Conservation (phyloP, 179 eudicot species). For the Silene coronaria region DNA sequence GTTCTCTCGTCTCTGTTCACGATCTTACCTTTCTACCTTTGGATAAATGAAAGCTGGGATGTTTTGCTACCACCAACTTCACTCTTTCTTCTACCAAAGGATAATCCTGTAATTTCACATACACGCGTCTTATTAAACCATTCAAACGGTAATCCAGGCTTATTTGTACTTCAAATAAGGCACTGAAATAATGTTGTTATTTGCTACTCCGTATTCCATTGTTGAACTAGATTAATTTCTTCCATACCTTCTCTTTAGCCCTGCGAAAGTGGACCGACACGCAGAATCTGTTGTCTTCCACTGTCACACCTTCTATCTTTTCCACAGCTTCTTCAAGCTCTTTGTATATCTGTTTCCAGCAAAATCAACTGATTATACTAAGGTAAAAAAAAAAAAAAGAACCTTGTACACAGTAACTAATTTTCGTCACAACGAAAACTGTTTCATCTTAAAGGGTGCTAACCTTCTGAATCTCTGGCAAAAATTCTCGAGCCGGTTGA, state of each 20-base stretch:
- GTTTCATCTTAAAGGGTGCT: neutral
- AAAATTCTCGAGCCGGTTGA: slow-evolving; percentile 84
- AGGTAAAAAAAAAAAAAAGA: neutral
- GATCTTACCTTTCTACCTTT: slow-evolving; percentile 49
- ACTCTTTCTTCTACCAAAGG: slow-evolving; percentile 44
- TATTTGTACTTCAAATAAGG: too few relatives aligned
- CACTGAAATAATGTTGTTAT: too few relatives aligned
- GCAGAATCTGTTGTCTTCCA: slow-evolving; percentile 86
- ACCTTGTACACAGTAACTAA: neutral
- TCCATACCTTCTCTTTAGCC: slow-evolving; percentile 51
- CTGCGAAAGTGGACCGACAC: slow-evolving; percentile 78
- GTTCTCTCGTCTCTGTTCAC: neutral
- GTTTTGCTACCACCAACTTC: slow-evolving; percentile 32
- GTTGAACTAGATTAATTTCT: neutral
- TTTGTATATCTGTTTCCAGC: slow-evolving; percentile 41
- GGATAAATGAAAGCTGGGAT: slow-evolving; percentile 49
- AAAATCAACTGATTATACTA: neutral
- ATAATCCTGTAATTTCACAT: slow-evolving; percentile 48
- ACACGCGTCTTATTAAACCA: neutral
- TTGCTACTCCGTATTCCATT: too few relatives aligned
- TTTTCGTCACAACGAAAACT: neutral
- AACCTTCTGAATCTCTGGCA: slow-evolving; percentile 72
- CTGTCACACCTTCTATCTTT: slow-evolving; percentile 44
- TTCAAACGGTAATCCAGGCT: neutral
- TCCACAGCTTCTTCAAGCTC: slow-evolving; percentile 45